Evolutionary conservation across 139 green algal species (phyloP).

Genomic region (Chlamydomonas schloesseri): DNA sequence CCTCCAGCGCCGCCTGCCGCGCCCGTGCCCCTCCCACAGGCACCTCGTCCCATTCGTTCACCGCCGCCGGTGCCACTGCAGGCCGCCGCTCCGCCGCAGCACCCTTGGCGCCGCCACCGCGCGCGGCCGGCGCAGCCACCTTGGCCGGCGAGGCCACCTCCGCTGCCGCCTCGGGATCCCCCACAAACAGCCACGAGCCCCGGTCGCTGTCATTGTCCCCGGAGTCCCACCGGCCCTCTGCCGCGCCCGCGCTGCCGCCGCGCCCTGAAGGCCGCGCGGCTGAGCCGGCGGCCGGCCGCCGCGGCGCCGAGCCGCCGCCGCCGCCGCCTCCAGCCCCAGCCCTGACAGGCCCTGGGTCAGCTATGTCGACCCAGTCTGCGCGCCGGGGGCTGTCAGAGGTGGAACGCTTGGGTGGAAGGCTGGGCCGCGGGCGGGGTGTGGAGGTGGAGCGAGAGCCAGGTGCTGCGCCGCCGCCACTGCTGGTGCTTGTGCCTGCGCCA

Average conservation of each 20-base stretch:
- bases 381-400: constrained; percentile 3
- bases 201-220: background rate
- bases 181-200: constrained; percentile 6
- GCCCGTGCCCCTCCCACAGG: background rate
- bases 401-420: background rate
- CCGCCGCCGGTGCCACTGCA: no score
- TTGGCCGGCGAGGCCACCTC: background rate
- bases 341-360: no score
- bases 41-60: background rate
- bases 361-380: background rate
- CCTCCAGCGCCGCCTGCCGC: background rate
- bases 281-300: background rate
- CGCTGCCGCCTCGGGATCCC: background rate
- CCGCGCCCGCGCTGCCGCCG: background rate
- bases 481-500: background rate
- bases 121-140: background rate
- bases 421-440: constrained; percentile 4
- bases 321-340: no score
- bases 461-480: background rate
- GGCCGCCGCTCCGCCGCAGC: no score
- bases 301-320: no score
- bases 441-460: background rate
- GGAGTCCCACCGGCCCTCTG: background rate
- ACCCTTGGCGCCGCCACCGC: no score
- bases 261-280: background rate